These are phyloP conservation scores for Trichoderma sp. DNA, from an alignment of 2,329 filamentous ascomycete species.

Conservation along the genomic window DNA sequence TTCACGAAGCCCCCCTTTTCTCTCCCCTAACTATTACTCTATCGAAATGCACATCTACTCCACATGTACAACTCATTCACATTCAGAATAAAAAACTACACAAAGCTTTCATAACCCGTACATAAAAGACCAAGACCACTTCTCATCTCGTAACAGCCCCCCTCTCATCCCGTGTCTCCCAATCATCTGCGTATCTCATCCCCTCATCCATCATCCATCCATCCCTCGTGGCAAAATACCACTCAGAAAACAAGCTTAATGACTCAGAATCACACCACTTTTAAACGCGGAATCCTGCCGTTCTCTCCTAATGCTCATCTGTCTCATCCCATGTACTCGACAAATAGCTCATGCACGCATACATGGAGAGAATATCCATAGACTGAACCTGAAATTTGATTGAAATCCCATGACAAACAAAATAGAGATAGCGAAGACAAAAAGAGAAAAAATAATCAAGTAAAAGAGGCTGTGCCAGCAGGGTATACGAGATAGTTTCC, in stretches of 20 bases:
- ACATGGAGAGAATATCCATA: neutral
- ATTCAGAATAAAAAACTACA: neutral
- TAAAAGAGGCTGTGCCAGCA: conserved; percentile 3
- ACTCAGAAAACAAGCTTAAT: neutral
- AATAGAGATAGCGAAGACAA: neutral
- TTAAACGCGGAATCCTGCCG: neutral
- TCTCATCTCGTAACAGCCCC: neutral
- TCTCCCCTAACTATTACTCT: neutral
- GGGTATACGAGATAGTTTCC: conserved; percentile 5
- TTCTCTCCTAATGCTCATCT: neutral
- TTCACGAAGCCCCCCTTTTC: neutral
- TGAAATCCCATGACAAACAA: neutral
- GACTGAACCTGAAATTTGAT: neutral
- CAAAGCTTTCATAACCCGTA: neutral
- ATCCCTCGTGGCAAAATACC: neutral
- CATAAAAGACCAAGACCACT: neutral
- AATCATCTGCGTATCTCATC: neutral
- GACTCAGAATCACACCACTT: neutral
- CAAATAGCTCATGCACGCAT: neutral
- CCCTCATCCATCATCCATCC: neutral
- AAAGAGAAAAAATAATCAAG: too few species aligned
- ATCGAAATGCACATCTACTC: neutral
- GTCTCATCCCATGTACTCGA: neutral
- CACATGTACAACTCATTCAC: neutral
- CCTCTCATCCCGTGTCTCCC: neutral